Conservation (phyloP, 345 rosid genomes). For the Arabidopsis thaliana region DNA sequence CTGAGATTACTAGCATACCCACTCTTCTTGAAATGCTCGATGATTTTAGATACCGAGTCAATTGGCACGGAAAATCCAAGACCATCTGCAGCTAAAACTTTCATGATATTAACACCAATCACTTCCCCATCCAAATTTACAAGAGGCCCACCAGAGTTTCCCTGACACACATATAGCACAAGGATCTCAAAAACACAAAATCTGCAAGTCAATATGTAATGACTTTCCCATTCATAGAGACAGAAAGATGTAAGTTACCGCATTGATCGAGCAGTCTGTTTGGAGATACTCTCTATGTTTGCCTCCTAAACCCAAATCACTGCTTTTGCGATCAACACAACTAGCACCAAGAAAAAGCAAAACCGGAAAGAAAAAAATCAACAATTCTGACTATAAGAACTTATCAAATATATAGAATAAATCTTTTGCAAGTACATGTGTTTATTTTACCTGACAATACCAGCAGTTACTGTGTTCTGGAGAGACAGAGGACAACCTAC, state of each 20-base stretch:
- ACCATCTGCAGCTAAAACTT: constrained; percentile 79
- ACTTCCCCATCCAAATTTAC: constrained; percentile 93
- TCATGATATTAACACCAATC: constrained; percentile 87
- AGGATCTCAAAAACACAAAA: background rate
- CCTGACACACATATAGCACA: constrained; percentile 50
- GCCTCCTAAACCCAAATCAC: constrained; percentile 92
- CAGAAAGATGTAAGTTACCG: constrained; percentile 49
- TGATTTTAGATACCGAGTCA: constrained; percentile 73
- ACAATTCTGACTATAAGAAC: constrained; percentile 4
- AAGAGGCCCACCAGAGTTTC: constrained; percentile 97
- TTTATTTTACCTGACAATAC: constrained; percentile 73
- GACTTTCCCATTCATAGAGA: background rate
- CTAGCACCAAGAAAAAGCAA: constrained; percentile 46
- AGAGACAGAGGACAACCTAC: constrained; percentile 96
- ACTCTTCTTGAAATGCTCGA: constrained; percentile 77
- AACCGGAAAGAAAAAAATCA: background rate
- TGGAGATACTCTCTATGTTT: constrained; percentile 84
- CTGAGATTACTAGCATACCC: constrained; percentile 57
- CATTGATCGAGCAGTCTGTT: constrained; percentile 89
- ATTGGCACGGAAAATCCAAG: constrained; percentile 84
- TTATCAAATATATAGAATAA: background rate
- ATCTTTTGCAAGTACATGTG: background rate
- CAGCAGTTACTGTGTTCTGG: constrained; percentile 92
- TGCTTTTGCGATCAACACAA: constrained; percentile 94
- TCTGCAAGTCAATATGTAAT: background rate